Conservation (phyloP, 1,284 basidiomycete genomes). For the Sporisorium scitamineum region DNA sequence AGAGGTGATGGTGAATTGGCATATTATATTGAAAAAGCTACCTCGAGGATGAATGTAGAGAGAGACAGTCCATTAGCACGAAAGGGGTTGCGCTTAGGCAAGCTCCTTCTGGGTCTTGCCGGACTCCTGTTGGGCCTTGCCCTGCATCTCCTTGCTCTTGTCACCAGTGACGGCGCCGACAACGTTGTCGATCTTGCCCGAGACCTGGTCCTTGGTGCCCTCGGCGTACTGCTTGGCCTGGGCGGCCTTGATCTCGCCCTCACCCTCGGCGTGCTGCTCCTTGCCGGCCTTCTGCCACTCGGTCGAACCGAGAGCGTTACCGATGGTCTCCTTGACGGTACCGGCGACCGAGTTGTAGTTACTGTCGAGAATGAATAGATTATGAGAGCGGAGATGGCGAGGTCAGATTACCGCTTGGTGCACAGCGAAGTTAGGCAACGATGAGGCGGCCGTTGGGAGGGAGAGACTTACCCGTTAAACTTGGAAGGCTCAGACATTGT, state of each 20-base stretch:
- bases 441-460: neutral
- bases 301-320: conserved; percentile 50
- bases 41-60: conserved; percentile 1
- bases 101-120: conserved; percentile 59
- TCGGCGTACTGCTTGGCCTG: conserved; percentile 62
- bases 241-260: conserved; percentile 60
- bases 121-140: conserved; percentile 55
- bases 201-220: conserved; percentile 60
- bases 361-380: conserved; percentile 6
- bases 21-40: conserved; percentile 27
- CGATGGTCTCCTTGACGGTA: conserved; percentile 59
- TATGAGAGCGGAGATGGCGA: neutral
- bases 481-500: conserved; percentile 60
- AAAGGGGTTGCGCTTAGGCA: conserved; percentile 20
- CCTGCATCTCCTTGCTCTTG: conserved; percentile 55
- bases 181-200: conserved; percentile 61
- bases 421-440: neutral
- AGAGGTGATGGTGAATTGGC: conserved; percentile 9
- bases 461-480: conserved; percentile 45
- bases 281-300: conserved; percentile 59
- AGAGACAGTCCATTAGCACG: conserved; percentile 5
- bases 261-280: conserved; percentile 63
- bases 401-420: neutral
- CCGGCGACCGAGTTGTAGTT: conserved; percentile 57
- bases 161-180: conserved; percentile 60